Base-by-base conservation (phyloP, 495 filamentous ascomycete species). In the Aspergillus avenaceus region DNA sequence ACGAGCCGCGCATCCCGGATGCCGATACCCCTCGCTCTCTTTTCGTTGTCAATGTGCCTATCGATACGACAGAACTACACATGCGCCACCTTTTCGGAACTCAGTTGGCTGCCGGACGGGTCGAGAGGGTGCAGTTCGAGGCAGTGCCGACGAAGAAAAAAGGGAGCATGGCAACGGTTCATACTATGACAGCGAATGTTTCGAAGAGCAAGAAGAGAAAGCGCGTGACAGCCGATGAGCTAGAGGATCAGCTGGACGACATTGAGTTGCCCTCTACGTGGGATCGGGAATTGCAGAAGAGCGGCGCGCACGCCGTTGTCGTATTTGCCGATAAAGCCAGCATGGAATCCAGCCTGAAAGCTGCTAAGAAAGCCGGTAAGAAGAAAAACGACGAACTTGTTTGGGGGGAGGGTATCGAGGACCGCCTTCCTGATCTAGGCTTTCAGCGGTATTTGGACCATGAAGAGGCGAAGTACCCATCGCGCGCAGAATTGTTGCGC, bases 31-130 rank as follows among this genome's bases (percentile, higher is more conserved):
- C 78, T 19, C 84, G 90, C 50, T 87, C 85, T 40, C 77, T 98
- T 21, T 98, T 96, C 70, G 60, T 91, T 19, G 84, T 90, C 52
- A 97, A 98, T 62, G 62, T 92, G 5, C 95, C 93, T 27, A 73
- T 90, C 56, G 92, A 97, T 66, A 83, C 87, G 47, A 95, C 88
- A 28, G 82, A 87, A 41, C 58, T 69, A 0, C 88, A 93, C 58
- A 69, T 97, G 14, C 84, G 88, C 29, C 73, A 79, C 47, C 70
- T 98, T 0, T 90, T 96, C 56, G 69, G 79, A 0, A 72, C 72
- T 0, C 76, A 89, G 34, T 74, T 93, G 22, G 84, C 88, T 25
- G 81, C 82, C 5, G 87, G 85, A 22, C 78, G 84, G 36, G 83
- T 98, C 29, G 89, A 95, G 67, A 73, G 69, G 41, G 84, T 89